phyloP scores from a whole-genome alignment of 306 rosid species.

The Oemleria cerasiformis region DNA sequence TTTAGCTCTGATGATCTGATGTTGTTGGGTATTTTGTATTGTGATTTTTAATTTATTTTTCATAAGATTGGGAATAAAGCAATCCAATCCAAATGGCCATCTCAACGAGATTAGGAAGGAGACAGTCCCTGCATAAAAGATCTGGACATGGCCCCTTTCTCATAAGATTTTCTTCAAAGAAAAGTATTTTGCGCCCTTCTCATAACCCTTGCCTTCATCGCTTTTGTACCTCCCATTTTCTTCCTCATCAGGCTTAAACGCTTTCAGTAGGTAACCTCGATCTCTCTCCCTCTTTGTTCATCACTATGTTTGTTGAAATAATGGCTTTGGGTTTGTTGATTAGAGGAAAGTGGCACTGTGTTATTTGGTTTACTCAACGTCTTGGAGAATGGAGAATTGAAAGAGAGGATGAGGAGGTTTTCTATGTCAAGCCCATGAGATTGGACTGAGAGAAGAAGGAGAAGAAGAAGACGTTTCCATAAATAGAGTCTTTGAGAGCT shows the following conservation, averaged over 20 bases:
- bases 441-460: too few species aligned
- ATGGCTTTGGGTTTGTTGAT: background rate
- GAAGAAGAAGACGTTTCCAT: too few species aligned
- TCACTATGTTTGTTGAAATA: background rate
- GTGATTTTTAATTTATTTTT: too few species aligned
- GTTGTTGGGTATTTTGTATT: too few species aligned
- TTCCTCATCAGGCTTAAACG: conserved; percentile 67
- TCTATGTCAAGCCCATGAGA: too few species aligned
- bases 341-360: background rate
- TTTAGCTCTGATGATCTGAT: too few species aligned
- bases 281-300: background rate
- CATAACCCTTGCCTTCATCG: conserved; percentile 39
- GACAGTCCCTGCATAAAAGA: conserved; percentile 20
- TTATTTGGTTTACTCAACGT: background rate
- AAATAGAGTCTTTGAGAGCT: too few species aligned
- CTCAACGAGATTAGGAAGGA: conserved; percentile 31
- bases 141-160: background rate
- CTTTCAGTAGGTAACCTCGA: conserved; percentile 40
- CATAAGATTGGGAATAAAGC: too few species aligned
- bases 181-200: conserved; percentile 40
- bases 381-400: too few species aligned
- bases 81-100: conserved; percentile 13
- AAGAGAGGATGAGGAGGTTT: too few species aligned
- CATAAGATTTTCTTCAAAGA: conserved; percentile 35
- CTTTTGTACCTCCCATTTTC: conserved; percentile 67